Percentiles rank a stretch among this genome's conserved stretches.
Evolutionary conservation across 108 stramenopile species (phyloP).

Genomic region (Cyclotella sp.): DNA sequence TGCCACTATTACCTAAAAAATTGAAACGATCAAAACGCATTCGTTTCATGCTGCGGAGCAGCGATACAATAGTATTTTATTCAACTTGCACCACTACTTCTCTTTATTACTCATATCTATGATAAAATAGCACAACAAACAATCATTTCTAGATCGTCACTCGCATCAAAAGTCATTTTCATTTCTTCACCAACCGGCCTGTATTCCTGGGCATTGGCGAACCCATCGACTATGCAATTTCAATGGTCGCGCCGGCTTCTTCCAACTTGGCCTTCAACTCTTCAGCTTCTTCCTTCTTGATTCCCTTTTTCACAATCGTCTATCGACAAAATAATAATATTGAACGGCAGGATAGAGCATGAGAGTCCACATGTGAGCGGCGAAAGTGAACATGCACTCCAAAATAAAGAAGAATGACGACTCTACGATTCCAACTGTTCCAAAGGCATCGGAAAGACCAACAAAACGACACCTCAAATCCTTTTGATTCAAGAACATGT

Average conservation of each 20-base stretch:
- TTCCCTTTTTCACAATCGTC: conserved; percentile 70
- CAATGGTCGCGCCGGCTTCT: conserved; percentile 79
- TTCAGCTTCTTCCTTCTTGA: conserved; percentile 86
- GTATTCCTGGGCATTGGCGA: no score
- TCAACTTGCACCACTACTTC: background rate
- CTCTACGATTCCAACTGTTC: no score
- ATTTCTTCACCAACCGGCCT: no score
- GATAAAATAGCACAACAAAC: background rate
- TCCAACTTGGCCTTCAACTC: conserved; percentile 84
- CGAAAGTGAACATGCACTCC: no score
- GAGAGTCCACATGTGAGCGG: no score
- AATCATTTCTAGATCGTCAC: no score
- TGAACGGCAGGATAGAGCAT: no score
- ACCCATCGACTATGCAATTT: conserved; percentile 59
- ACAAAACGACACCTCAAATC: conserved; percentile 17
- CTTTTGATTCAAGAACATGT: conserved; percentile 21
- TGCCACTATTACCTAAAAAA: no score
- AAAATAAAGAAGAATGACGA: no score
- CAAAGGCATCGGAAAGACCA: background rate
- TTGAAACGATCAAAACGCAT: no score
- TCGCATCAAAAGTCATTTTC: no score
- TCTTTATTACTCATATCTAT: background rate
- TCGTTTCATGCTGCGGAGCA: background rate
- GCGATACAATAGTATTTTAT: background rate
- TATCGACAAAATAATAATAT: conserved; percentile 7